Evolutionary conservation across 495 filamentous ascomycete species (phyloP).

Genomic region (Margaritispora aquatica): DNA sequence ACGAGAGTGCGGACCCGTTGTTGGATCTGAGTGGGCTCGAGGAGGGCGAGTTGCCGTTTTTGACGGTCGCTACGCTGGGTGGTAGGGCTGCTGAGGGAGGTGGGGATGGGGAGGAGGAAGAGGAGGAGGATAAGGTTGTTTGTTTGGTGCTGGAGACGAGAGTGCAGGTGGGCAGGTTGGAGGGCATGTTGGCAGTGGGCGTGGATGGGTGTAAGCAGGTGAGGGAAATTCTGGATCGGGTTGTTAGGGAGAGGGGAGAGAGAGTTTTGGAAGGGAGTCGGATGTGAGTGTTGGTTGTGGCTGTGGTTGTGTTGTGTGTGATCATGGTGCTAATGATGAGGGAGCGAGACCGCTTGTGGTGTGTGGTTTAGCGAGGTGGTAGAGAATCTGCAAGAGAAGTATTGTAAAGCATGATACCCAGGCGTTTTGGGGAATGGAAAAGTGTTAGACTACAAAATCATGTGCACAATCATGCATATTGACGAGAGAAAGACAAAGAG

Average conservation of each 20-base stretch:
- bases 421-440: slow-evolving; percentile 7
- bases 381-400: neutral
- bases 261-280: slow-evolving; percentile 47
- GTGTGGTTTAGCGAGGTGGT: neutral
- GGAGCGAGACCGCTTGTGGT: neutral
- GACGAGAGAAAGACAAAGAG: neutral
- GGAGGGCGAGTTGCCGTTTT: slow-evolving; percentile 81
- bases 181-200: slow-evolving; percentile 86
- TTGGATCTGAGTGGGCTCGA: slow-evolving; percentile 82
- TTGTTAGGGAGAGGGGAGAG: slow-evolving; percentile 60
- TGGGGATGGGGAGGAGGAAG: neutral
- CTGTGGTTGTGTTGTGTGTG: neutral
- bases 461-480: neutral
- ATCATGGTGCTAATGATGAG: neutral
- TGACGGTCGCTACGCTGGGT: slow-evolving; percentile 80
- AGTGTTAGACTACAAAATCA: neutral
- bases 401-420: slow-evolving; percentile 15
- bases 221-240: slow-evolving; percentile 64
- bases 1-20: slow-evolving; percentile 73
- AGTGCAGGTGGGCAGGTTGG: slow-evolving; percentile 68
- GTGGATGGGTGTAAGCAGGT: slow-evolving; percentile 90
- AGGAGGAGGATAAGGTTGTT: slow-evolving; percentile 57
- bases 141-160: slow-evolving; percentile 80
- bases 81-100: neutral
- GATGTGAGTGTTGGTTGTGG: slow-evolving; percentile 1